These are phyloP conservation scores for Neonectria punicea DNA, from an alignment of 2,329 filamentous ascomycete genomes.

Conservation along the genomic window DNA sequence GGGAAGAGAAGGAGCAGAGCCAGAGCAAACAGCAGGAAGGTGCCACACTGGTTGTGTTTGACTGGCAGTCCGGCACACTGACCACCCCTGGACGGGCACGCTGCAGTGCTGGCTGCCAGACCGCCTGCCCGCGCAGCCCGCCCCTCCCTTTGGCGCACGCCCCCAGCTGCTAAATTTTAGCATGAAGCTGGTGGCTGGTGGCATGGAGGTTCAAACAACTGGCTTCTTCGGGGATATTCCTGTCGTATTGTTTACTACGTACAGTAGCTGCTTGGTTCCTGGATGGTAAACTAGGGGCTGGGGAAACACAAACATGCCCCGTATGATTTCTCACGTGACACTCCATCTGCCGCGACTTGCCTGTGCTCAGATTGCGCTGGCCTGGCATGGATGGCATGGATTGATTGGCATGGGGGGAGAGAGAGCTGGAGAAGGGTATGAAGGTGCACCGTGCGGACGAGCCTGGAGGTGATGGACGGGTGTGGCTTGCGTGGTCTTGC, in stretches of 20 bases:
- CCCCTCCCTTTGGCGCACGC: conserved; percentile 32
- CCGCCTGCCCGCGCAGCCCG: conserved; percentile 38
- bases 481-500: conserved; percentile 15
- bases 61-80: conserved; percentile 4
- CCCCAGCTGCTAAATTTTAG: conserved; percentile 32
- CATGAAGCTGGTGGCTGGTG: conserved; percentile 22
- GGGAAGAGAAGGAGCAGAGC: conserved; percentile 24
- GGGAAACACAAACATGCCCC: not conserved
- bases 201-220: not conserved
- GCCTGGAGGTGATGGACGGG: not conserved
- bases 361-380: not conserved
- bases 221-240: conserved; percentile 1
- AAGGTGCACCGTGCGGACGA: conserved; percentile 18
- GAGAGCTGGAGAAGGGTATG: conserved; percentile 22
- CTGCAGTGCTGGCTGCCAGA: conserved; percentile 39
- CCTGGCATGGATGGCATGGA: conserved; percentile 5
- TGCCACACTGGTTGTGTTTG: conserved; percentile 17
- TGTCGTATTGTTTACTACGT: too few species aligned
- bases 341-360: not conserved
- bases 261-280: not conserved
- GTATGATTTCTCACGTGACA: not conserved
- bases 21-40: conserved; percentile 10
- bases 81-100: conserved; percentile 25
- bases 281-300: not conserved
- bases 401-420: conserved; percentile 17